Base-by-base conservation (phyloP, 2,329 filamentous ascomycete species). In the Alternaria dauci region DNA sequence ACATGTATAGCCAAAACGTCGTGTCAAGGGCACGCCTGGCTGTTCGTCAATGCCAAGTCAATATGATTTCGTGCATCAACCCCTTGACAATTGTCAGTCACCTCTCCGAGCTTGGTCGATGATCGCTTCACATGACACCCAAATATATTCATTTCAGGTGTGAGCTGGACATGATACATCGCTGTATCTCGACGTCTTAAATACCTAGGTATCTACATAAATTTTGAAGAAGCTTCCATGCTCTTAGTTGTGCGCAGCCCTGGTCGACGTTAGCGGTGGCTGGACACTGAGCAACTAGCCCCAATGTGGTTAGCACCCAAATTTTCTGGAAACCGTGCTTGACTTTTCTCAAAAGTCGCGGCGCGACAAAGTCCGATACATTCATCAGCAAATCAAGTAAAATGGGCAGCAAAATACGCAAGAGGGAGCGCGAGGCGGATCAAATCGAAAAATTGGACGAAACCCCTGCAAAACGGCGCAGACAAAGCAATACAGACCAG, bases 401-500 rank as follows among this genome's bases (percentile, higher is more conserved):
- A 20, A 76, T 76, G 75, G 70, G 66, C 8, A 66, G 54, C 43
- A 75, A 76, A 20, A 58, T 55, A 46, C 65, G 63, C 12, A 78
- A 78, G 50, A 71, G 75, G 58, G 68, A 62, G 18, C 70, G 70
- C 44, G 73, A 77, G 20, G 53, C 57, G 30, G 61, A 54, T 8
- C 60, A 67, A 28, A 60, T 52, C 12, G 68, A 67, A 16, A 61
- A 58, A 25, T 61, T 59, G 23, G 63, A 65, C 8, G 70, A 70
- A 44, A 63, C 59, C 8, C 71, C 72, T 30, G 61, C 68, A 30
- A 78, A 78, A 65, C 72, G 73, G 30, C 74, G 71, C 52, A 71
- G 76, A 59, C 73, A 76, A 63, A 75, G 78, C 62, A 77, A 75
- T 43, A 76, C 80, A 61, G 76, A 76, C 32, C 76, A 82, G 62